Evolutionary conservation across 805 yeast genomes (phyloP).

Genomic region (Grigorovia humatica): DNA sequence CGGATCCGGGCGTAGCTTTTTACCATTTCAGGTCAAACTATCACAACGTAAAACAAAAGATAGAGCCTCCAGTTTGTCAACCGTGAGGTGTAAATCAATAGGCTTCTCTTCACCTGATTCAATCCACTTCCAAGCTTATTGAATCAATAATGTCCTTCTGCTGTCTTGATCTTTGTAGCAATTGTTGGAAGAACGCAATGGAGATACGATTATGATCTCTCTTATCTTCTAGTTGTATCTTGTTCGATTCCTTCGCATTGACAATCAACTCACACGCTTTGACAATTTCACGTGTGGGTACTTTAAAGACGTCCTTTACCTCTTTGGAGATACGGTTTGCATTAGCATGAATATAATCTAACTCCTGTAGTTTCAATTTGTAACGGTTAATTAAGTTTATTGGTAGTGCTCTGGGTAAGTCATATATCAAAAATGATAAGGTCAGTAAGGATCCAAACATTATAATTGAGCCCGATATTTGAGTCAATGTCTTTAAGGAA

Average conservation of each 20-base stretch:
- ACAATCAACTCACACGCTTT: conserved; percentile 23
- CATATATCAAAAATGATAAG: conserved; percentile 55
- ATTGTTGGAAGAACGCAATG: conserved; percentile 17
- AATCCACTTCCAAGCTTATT: conserved; percentile 25
- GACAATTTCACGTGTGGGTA: conserved; percentile 70
- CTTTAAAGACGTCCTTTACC: conserved; percentile 67
- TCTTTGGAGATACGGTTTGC: conserved; percentile 73
- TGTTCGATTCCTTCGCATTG: conserved; percentile 18
- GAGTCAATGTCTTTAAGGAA: conserved; percentile 31
- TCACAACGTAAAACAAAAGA: not conserved
- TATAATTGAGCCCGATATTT: conserved; percentile 44
- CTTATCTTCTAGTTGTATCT: conserved; percentile 19
- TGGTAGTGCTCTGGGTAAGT: conserved; percentile 84
- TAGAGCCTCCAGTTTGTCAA: too few relatives aligned
- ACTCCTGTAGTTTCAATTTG: conserved; percentile 44
- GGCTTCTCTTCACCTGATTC: not conserved
- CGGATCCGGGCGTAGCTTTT: not conserved
- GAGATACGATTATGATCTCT: conserved; percentile 18
- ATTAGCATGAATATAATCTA: conserved; percentile 73
- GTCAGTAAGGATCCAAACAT: conserved; percentile 43
- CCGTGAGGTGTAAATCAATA: not conserved
- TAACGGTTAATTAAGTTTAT: conserved; percentile 70
- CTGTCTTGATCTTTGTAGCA: conserved; percentile 15
- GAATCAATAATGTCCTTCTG: conserved; percentile 16
- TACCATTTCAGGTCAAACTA: too few relatives aligned